Percentiles rank a stretch among this genome's conserved stretches.
phyloP scores from a whole-genome alignment of 176 grass and related monocot genomes.

The Pontederia crassipes region DNA sequence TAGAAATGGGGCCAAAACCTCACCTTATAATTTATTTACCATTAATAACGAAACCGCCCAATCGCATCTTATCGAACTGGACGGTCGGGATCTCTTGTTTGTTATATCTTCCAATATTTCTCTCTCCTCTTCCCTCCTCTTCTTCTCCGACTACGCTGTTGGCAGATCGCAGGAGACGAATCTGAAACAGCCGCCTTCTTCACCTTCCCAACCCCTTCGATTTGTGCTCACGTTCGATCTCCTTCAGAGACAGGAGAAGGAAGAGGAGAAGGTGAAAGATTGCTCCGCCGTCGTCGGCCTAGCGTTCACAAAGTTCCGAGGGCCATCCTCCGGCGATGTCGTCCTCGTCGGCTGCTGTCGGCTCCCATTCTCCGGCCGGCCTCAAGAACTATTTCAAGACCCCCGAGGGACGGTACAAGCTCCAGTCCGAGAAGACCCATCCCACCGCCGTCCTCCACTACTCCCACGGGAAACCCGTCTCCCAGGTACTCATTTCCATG shows the following conservation, averaged over 20 bases:
- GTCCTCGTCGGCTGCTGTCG: conserved; percentile 1
- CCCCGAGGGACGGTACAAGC: conserved; percentile 19
- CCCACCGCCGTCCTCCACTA: conserved; percentile 12
- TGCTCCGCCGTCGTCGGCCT: background rate
- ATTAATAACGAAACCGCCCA: too few relatives aligned
- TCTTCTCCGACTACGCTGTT: too few relatives aligned
- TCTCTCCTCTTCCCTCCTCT: too few relatives aligned
- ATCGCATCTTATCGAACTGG: too few relatives aligned
- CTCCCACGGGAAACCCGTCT: conserved; percentile 15
- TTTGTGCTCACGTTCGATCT: background rate
- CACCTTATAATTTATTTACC: too few relatives aligned
- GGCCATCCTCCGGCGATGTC: conserved; percentile 9
- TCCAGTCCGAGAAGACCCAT: conserved; percentile 22
- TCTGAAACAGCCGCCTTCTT: too few relatives aligned
- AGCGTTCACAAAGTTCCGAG: background rate
- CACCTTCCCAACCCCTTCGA: too few relatives aligned
- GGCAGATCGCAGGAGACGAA: too few relatives aligned
- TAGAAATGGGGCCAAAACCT: too few relatives aligned
- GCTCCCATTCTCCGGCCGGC: conserved; percentile 3
- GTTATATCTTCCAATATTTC: too few relatives aligned
- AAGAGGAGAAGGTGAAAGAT: background rate
- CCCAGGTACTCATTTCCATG: conserved; percentile 3
- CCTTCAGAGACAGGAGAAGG: background rate
- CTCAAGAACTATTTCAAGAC: conserved; percentile 21
- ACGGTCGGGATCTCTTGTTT: too few relatives aligned